phyloP scores from a whole-genome alignment of 208 protist genomes.

The Trypanosoma avium region DNA sequence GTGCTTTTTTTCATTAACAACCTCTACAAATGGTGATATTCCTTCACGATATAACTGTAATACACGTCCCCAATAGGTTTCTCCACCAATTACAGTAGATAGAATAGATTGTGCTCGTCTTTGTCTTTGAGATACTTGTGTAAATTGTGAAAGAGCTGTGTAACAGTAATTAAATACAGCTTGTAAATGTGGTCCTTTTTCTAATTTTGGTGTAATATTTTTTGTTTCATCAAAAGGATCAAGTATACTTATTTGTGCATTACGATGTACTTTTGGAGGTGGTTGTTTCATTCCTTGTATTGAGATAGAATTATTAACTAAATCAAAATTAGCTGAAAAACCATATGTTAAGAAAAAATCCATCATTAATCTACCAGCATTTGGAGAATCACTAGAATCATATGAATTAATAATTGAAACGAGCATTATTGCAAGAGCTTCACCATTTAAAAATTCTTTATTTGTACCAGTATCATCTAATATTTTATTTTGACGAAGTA shows the following conservation, averaged over 20 bases:
- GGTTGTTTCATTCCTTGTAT: conserved; percentile 22
- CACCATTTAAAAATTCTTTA: conserved; percentile 30
- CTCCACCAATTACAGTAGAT: conserved; percentile 47
- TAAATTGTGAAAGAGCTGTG: conserved; percentile 38
- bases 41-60: conserved; percentile 36
- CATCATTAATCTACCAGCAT: conserved; percentile 33
- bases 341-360: conserved; percentile 53
- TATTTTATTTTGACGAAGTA: conserved; percentile 48
- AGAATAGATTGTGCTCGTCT: conserved; percentile 46
- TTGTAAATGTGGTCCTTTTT: conserved; percentile 37
- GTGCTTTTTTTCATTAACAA: conserved; percentile 29
- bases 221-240: conserved; percentile 31
- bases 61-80: conserved; percentile 46
- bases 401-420: conserved; percentile 47
- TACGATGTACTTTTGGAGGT: conserved; percentile 31
- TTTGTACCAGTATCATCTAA: conserved; percentile 34
- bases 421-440: conserved; percentile 45
- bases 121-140: conserved; percentile 26
- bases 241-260: conserved; percentile 37
- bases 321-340: conserved; percentile 44
- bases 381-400: conserved; percentile 23
- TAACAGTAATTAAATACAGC: conserved; percentile 58
- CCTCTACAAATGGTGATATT: conserved; percentile 33
- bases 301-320: conserved; percentile 27
- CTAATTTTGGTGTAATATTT: conserved; percentile 32